Conservation (phyloP, 768 basidiomycete species). For the Tylopilus vinaceipallidus region DNA sequence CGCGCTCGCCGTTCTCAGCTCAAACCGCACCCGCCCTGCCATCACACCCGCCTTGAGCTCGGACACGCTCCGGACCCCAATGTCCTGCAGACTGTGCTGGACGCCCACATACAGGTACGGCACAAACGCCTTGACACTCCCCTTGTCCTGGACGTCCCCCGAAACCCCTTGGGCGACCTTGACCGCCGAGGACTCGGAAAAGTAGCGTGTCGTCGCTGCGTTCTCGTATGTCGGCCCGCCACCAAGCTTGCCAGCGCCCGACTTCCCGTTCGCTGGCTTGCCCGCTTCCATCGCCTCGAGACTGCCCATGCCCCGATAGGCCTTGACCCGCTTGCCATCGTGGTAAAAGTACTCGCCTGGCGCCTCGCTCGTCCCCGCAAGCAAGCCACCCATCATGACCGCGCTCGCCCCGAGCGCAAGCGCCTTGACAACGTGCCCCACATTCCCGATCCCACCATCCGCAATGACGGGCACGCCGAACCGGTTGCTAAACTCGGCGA, state of each 20-base stretch:
- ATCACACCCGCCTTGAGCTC: conserved; percentile 67
- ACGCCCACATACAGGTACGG: conserved; percentile 81
- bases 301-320: conserved; percentile 98
- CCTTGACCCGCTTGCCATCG: conserved; percentile 97
- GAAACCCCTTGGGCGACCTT: conserved; percentile 98
- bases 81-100: conserved; percentile 94
- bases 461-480: conserved; percentile 97
- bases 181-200: conserved; percentile 61
- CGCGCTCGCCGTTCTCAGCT: conserved; percentile 90
- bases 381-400: conserved; percentile 97
- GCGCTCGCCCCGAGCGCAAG: conserved; percentile 90
- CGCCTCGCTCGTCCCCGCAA: conserved; percentile 95
- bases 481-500: conserved; percentile 87
- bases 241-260: conserved; percentile 42
- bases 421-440: conserved; percentile 98
- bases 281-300: conserved; percentile 91
- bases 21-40: conserved; percentile 75
- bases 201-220: conserved; percentile 87
- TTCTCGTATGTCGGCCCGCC: conserved; percentile 69
- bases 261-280: conserved; percentile 37
- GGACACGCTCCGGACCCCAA: conserved; percentile 69
- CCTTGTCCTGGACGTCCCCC: conserved; percentile 97
- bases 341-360: conserved; percentile 99
- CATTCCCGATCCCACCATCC: conserved; percentile 93
- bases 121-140: conserved; percentile 87